Base-by-base conservation (phyloP, 805 yeast genomes). In the Yarrowia sp. region DNA sequence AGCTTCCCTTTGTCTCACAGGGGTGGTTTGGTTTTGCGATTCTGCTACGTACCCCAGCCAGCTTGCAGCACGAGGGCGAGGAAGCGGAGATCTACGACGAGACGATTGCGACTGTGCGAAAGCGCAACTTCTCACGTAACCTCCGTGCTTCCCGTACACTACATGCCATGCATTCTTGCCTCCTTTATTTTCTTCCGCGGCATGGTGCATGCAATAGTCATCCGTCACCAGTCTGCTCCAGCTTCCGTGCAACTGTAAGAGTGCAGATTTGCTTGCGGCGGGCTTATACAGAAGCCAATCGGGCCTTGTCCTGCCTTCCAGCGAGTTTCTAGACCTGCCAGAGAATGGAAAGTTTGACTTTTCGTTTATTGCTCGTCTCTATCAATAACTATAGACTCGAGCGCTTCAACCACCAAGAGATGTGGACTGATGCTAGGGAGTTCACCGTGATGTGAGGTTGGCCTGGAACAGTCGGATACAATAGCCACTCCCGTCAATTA, bases 11-110 rank as follows among this genome's bases (percentile, higher is more conserved):
- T 48, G 52, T 48, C 19, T 14, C 52, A 26, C 52, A 48, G 36
- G 52, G 52, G 50, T 8, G 36, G 36, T 9, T 15, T 48, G 16
- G 11, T 48, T 48, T 48, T 48, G 52, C 36, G 52, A 2, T 48
- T 26, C 15, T 48, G 32, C 52, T 48, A 14, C 19, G 16, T 48
- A 48, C 52, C 52, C 52, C 52, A 26, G 52, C 52, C 36, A 48
- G 19, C 15, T 42, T 42, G 46, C 32, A 26, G 32, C 32, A 26
- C 7, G 32, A 26, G 32, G 32, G 32, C 2, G 32, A 26, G 32
- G 32, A 26, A 26, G 32, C 32, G 32, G 32, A 26, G 32, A 26
- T 26, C 32, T 26, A 26, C 32, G 32, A 26, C 32, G 32, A 26
- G 7, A 5, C 7, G 32, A 26, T 26, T 26, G 32, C 32, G 32